These are phyloP conservation scores for Bjerkandera adusta DNA, from an alignment of 1,284 basidiomycete species.

Conservation along the genomic window DNA sequence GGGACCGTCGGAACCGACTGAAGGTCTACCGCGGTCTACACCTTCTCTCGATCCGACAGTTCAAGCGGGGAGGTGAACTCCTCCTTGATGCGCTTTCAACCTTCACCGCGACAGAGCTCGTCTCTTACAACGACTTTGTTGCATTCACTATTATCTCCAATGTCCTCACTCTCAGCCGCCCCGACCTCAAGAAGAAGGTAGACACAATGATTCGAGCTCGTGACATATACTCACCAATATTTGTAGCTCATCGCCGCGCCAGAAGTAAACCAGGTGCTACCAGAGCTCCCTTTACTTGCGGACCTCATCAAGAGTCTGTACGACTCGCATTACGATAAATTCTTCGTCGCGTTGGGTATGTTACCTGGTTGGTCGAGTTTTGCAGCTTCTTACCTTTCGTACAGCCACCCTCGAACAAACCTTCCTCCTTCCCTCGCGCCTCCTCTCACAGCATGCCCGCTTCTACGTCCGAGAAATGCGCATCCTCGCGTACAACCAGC, in stretches of 20 bases:
- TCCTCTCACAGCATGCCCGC: slow-evolving; percentile 84
- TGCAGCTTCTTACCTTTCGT: background rate
- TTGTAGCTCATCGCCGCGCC: slow-evolving; percentile 61
- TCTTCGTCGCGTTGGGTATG: slow-evolving; percentile 86
- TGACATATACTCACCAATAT: background rate
- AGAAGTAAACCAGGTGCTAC: slow-evolving; percentile 72
- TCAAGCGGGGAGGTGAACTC: slow-evolving; percentile 68
- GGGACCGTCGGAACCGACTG: slow-evolving; percentile 94
- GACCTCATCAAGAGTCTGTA: slow-evolving; percentile 79
- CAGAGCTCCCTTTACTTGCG: slow-evolving; percentile 66
- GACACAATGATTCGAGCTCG: slow-evolving; percentile 11
- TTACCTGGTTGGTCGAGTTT: slow-evolving; percentile 10
- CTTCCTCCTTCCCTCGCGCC: slow-evolving; percentile 82
- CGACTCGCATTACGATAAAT: slow-evolving; percentile 92
- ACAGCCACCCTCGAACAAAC: slow-evolving; percentile 86
- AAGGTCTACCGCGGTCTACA: slow-evolving; percentile 95
- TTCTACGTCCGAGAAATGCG: slow-evolving; percentile 97
- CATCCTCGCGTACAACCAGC: slow-evolving; percentile 90
- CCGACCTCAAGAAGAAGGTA: slow-evolving; percentile 92
- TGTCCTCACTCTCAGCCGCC: slow-evolving; percentile 76
- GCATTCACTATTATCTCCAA: slow-evolving; percentile 82
- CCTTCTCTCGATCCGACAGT: slow-evolving; percentile 83
- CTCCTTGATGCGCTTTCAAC: slow-evolving; percentile 91
- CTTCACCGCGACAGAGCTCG: slow-evolving; percentile 90
- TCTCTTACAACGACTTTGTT: slow-evolving; percentile 92